A percentile compares a stretch with the other conserved stretches of the same genome.
phyloP scores from a whole-genome alignment of 164 flowering plant genomes.

The Nymphaea thermarum region DNA sequence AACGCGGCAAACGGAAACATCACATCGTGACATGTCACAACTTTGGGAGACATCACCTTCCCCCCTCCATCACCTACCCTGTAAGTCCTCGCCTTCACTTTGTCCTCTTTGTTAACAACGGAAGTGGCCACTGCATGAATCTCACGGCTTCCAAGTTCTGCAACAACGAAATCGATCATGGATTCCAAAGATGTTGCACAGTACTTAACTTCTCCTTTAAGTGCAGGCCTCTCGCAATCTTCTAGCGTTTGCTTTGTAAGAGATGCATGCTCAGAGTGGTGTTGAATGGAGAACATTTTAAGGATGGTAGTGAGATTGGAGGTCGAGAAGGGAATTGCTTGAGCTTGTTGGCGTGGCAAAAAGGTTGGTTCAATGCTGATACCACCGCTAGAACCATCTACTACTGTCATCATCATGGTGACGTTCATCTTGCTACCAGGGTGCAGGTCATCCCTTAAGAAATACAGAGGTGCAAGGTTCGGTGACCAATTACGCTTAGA shows the following conservation, averaged over 20 bases:
- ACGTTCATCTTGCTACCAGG: slow-evolving; percentile 9
- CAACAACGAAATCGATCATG: too few relatives aligned
- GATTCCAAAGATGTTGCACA: too few relatives aligned
- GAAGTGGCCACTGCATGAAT: too few relatives aligned
- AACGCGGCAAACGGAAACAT: slow-evolving; percentile 18
- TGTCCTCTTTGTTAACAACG: too few relatives aligned
- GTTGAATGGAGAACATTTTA: slow-evolving; percentile 14
- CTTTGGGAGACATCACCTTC: too few relatives aligned
- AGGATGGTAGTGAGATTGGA: slow-evolving; percentile 16
- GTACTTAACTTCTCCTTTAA: too few relatives aligned
- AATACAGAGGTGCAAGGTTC: slow-evolving; percentile 5
- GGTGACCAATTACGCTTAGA: too few relatives aligned
- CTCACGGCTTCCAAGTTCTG: too few relatives aligned
- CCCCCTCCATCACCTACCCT: too few relatives aligned
- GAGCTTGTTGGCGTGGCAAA: slow-evolving; percentile 20
- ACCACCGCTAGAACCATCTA: neutral
- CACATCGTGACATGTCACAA: neutral
- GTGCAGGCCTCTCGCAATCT: slow-evolving; percentile 12
- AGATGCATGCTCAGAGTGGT: slow-evolving; percentile 21
- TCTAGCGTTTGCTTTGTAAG: slow-evolving; percentile 11
- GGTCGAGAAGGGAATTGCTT: slow-evolving; percentile 28
- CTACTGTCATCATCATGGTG: slow-evolving; percentile 1
- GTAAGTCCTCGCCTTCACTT: too few relatives aligned
- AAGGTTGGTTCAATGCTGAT: slow-evolving; percentile 1
- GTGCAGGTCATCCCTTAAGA: slow-evolving; percentile 17